Conservation (phyloP, 2,329 filamentous ascomycete genomes). For the Periconia sp. region DNA sequence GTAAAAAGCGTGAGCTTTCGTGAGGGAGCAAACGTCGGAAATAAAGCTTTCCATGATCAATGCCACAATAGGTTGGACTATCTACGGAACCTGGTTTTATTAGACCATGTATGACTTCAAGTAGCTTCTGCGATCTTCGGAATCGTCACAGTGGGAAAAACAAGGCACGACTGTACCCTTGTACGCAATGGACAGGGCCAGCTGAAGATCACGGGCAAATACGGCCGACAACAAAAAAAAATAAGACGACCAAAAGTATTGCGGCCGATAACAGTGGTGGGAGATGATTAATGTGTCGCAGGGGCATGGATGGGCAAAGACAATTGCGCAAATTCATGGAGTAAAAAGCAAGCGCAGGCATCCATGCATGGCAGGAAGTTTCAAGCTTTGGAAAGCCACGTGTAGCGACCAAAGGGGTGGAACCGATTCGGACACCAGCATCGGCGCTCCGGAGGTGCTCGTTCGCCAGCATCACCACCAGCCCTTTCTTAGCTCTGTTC, state of each 20-base stretch:
- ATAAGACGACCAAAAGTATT: background rate
- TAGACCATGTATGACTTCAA: too few species aligned
- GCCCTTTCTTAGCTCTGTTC: slow-evolving; percentile 1
- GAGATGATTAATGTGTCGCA: background rate
- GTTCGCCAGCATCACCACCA: slow-evolving; percentile 7
- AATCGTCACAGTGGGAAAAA: background rate
- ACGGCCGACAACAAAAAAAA: background rate
- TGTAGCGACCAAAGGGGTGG: slow-evolving; percentile 20
- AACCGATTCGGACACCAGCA: slow-evolving; percentile 4
- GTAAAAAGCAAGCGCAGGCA: slow-evolving; percentile 23
- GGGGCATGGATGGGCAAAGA: slow-evolving; percentile 17
- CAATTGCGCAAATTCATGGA: slow-evolving; percentile 23
- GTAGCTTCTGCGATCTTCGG: too few species aligned
- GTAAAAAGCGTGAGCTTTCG: background rate
- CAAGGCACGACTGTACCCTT: background rate
- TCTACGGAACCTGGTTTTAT: too few species aligned
- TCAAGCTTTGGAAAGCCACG: slow-evolving; percentile 24
- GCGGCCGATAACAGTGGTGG: background rate
- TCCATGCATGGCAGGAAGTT: slow-evolving; percentile 13
- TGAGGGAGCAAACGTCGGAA: background rate
- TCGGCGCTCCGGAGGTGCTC: slow-evolving; percentile 18
- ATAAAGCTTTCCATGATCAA: too few species aligned
- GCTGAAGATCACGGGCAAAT: too few species aligned
- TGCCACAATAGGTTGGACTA: too few species aligned
- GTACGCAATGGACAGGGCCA: too few species aligned